These are phyloP conservation scores for Tuber aestivum DNA, from an alignment of 495 filamentous ascomycete species.

Conservation along the genomic window DNA sequence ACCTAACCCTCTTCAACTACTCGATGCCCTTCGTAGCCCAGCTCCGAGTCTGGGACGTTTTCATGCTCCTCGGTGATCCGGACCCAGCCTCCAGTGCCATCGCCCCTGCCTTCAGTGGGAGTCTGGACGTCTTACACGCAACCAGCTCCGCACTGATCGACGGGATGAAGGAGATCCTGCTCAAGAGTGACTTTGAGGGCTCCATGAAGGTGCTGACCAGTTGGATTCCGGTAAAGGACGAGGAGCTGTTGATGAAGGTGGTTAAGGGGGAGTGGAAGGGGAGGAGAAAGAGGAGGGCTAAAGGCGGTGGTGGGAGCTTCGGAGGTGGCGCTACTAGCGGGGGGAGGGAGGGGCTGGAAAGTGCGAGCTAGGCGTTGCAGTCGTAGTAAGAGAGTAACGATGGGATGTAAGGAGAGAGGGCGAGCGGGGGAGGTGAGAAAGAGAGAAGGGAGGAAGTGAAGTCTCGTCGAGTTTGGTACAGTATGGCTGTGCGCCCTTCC, in stretches of 20 bases:
- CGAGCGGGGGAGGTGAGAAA: constrained; percentile 28
- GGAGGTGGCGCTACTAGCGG: constrained; percentile 14
- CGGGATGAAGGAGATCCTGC: constrained; percentile 79
- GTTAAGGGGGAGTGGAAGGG: constrained; percentile 86
- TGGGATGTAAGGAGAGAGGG: constrained; percentile 30
- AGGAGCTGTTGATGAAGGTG: constrained; percentile 91
- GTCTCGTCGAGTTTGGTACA: constrained; percentile 8
- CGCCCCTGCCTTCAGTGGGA: constrained; percentile 52
- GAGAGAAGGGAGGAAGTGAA: constrained; percentile 1
- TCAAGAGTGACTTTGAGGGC: constrained; percentile 95
- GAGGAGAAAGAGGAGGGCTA: constrained; percentile 36
- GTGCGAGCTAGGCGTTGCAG: background rate
- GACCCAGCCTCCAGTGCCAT: constrained; percentile 20
- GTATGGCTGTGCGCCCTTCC: background rate
- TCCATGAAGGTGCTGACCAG: constrained; percentile 96
- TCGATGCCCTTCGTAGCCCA: constrained; percentile 94
- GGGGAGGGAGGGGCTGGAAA: background rate
- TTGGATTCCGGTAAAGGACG: constrained; percentile 91
- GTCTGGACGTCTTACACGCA: constrained; percentile 86
- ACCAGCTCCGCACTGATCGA: constrained; percentile 86
- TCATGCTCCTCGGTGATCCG: constrained; percentile 86
- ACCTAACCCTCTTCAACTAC: constrained; percentile 95
- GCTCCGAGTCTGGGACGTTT: constrained; percentile 97
- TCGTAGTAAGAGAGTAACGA: background rate
- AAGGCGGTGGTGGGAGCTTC: constrained; percentile 7